These are phyloP conservation scores for Mycena chlorophos DNA, from an alignment of 768 basidiomycete species.

Conservation along the genomic window DNA sequence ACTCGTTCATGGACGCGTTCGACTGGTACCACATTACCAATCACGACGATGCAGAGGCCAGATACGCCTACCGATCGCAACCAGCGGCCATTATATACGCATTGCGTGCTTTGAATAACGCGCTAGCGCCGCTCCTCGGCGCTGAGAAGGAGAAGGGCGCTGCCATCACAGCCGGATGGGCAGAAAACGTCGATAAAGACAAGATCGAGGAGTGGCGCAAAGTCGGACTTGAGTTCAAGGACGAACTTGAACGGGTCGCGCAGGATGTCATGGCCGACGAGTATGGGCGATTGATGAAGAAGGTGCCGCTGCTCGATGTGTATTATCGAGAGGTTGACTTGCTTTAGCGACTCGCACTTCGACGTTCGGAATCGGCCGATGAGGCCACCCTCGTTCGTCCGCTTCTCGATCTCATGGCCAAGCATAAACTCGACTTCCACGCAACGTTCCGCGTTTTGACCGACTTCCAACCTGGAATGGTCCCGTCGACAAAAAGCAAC, in stretches of 20 bases:
- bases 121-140: constrained; percentile 84
- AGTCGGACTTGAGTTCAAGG: constrained; percentile 52
- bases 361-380: constrained; percentile 55
- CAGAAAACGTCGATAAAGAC: constrained; percentile 48
- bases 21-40: constrained; percentile 87
- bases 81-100: constrained; percentile 83
- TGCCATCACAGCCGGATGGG: constrained; percentile 64
- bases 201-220: constrained; percentile 63
- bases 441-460: constrained; percentile 75
- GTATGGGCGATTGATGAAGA: constrained; percentile 71
- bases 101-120: constrained; percentile 69
- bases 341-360: constrained; percentile 73
- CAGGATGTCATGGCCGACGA: constrained; percentile 60
- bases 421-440: constrained; percentile 83
- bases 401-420: constrained; percentile 72
- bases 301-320: constrained; percentile 44
- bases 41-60: constrained; percentile 75
- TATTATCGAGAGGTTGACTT: background rate
- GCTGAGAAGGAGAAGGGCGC: constrained; percentile 65
- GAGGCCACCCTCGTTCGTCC: constrained; percentile 61
- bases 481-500: constrained; percentile 17
- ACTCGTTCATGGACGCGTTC: constrained; percentile 94
- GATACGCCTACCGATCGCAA: constrained; percentile 76
- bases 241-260: constrained; percentile 61
- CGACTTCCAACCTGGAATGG: constrained; percentile 53